A percentile compares a stretch with the other conserved stretches of the same genome.
phyloP scores from a whole-genome alignment of 805 yeast genomes.

The Sungouiozyma ichnusensis region DNA sequence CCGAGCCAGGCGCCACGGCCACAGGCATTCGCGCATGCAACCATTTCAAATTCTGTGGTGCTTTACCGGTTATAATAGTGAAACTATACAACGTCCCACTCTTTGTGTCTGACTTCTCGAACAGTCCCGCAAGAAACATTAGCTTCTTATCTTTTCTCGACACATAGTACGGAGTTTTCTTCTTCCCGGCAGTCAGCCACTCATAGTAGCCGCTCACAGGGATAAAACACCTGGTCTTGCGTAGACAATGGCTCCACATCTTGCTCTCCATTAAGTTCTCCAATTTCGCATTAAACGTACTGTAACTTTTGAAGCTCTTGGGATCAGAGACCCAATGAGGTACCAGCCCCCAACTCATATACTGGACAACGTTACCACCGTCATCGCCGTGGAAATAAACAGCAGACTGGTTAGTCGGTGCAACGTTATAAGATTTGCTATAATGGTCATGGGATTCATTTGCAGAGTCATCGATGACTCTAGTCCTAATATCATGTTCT shows the following conservation, averaged over 20 bases:
- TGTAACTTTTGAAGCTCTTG: slow-evolving; percentile 28
- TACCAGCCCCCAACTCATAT: slow-evolving; percentile 72
- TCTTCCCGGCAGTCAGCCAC: slow-evolving; percentile 40
- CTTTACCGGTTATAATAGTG: slow-evolving; percentile 67
- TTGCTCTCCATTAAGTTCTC: slow-evolving; percentile 29
- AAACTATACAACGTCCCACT: slow-evolving; percentile 34
- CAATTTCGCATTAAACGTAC: slow-evolving; percentile 67
- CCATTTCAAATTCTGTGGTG: slow-evolving; percentile 51
- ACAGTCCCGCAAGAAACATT: slow-evolving; percentile 59
- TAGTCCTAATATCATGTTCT: slow-evolving; percentile 1
- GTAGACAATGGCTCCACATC: slow-evolving; percentile 46
- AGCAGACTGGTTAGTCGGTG: slow-evolving; percentile 47
- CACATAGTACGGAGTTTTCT: slow-evolving; percentile 57
- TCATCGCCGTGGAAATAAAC: slow-evolving; percentile 22
- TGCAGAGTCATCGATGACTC: not conserved
- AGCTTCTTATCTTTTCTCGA: slow-evolving; percentile 40
- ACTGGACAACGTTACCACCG: no score
- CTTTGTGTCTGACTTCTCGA: slow-evolving; percentile 15
- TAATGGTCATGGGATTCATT: slow-evolving; percentile 2
- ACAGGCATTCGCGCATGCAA: slow-evolving; percentile 75
- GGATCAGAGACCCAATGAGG: slow-evolving; percentile 51
- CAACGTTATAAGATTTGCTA: slow-evolving; percentile 41
- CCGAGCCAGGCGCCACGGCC: slow-evolving; percentile 46
- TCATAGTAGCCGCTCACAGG: slow-evolving; percentile 83
- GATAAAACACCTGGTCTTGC: slow-evolving; percentile 52